Percentiles rank a stretch among this genome's conserved stretches.
Conservation (phyloP, 495 filamentous ascomycete species). For the Delitschia confertaspora region DNA sequence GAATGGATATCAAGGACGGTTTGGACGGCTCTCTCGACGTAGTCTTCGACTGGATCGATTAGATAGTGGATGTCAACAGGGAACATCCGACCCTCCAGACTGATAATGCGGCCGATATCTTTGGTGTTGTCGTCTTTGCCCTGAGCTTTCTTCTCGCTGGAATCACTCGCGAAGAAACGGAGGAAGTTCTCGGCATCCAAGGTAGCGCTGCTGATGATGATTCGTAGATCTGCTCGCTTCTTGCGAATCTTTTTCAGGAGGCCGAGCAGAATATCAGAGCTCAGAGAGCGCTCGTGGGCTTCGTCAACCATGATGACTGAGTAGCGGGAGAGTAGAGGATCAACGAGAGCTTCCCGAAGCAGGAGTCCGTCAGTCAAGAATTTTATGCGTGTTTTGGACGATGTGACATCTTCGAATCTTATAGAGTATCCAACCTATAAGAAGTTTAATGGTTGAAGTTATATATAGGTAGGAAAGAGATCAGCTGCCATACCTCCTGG, state of each 20-base stretch:
- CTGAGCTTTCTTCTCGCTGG: slow-evolving; percentile 37
- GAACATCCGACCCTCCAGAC: slow-evolving; percentile 82
- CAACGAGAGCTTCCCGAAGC: slow-evolving; percentile 85
- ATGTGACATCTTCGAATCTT: slow-evolving; percentile 93
- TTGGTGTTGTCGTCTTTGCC: slow-evolving; percentile 35
- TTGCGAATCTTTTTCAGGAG: slow-evolving; percentile 90
- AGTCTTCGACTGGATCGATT: slow-evolving; percentile 73
- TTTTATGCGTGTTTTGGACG: slow-evolving; percentile 78
- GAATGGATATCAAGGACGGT: slow-evolving; percentile 90
- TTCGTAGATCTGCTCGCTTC: slow-evolving; percentile 70
- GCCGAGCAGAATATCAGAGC: slow-evolving; percentile 86
- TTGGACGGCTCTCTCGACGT: slow-evolving; percentile 75
- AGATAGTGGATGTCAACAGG: slow-evolving; percentile 85
- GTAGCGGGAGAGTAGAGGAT: slow-evolving; percentile 85
- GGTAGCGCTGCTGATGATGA: slow-evolving; percentile 91
- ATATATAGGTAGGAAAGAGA: neutral
- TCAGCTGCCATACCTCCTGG: slow-evolving; percentile 53
- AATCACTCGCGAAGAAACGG: slow-evolving; percentile 60
- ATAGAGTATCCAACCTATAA: slow-evolving; percentile 85
- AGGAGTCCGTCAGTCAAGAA: slow-evolving; percentile 94
- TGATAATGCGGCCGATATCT: slow-evolving; percentile 63
- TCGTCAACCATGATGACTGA: slow-evolving; percentile 99
- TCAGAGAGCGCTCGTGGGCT: slow-evolving; percentile 91
- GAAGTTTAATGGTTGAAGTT: neutral
- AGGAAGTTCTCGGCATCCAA: slow-evolving; percentile 86